Base-by-base conservation (phyloP, 2,329 filamentous ascomycete genomes). In the Phialemoniopsis sp. region DNA sequence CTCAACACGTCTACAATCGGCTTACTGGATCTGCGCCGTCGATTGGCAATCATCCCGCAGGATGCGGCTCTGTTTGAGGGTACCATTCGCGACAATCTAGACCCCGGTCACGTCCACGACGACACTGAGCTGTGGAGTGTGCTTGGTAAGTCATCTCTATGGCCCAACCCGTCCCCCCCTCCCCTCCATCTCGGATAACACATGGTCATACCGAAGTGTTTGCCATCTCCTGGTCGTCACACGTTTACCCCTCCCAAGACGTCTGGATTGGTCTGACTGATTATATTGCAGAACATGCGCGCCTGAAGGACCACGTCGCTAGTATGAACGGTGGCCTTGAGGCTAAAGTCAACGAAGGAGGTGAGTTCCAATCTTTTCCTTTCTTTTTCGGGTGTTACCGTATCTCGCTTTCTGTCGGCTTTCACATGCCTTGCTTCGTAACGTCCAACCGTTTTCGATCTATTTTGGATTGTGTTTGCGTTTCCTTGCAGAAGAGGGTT, bases 91-190 rank as follows among this genome's bases (percentile, higher is more conserved):
- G 93, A 98, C 64, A 98, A 98, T 57, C 76, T 97, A 30, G 93
- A 98, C 59, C 94, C 94, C 17, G 88, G 86, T 19, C 87, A 95
- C 59, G 88, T 94, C 39, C 90, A 95, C 57, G 91, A 96, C 63
- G 94, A 98, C 63, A 95, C 90, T 5, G 93, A 97, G 59, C 73
- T 98, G 28, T 98, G 93, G 93, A 95, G 87, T 58, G 90, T 94
- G 44, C 73, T 96, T 46, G 87, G 87, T 91, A 75, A 64, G 85
- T 75, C 34, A 6, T 30, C 18, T 28, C 21, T 26, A 10, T 10
- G 21, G 6, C 21, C 21, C 21, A n/a, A n/a, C n/a, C n/a, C n/a
- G n/a, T 10, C 21, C 21, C 21, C 10, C 21, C 21, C 21, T 26
- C 21, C 21, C 21, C 21, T 26, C 21, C 21, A 26, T 6, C 21